These are phyloP conservation scores for Picea glauca DNA, from an alignment of 75 land plant genomes.

Conservation along the genomic window DNA sequence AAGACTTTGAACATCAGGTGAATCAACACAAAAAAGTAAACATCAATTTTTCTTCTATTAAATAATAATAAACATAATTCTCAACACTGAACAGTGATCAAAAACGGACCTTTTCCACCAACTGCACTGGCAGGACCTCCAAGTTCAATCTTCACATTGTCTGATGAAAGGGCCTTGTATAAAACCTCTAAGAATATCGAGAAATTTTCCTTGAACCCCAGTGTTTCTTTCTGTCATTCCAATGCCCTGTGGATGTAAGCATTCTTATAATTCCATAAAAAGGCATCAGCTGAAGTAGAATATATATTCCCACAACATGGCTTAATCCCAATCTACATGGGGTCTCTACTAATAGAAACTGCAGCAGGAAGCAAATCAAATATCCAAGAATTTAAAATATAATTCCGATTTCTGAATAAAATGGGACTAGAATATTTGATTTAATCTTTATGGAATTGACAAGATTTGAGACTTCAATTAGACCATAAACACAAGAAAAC, in stretches of 20 bases:
- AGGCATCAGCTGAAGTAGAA: not conserved
- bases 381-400: not conserved
- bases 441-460: not conserved
- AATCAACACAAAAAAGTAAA: not conserved
- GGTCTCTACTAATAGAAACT: not conserved
- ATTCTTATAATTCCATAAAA: not conserved
- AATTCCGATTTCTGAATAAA: not conserved
- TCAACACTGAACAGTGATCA: not conserved
- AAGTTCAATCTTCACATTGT: constrained; percentile 17
- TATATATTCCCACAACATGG: not conserved
- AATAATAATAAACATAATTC: not conserved
- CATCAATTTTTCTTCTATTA: not conserved
- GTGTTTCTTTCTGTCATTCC: constrained; percentile 17
- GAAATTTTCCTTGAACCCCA: constrained; percentile 15
- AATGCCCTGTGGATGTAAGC: constrained; percentile 5
- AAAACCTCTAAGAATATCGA: constrained; percentile 17
- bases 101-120: constrained; percentile 19
- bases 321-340: not conserved
- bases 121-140: constrained; percentile 33
- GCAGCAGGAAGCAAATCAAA: not conserved
- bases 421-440: not conserved
- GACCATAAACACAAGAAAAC: not conserved
- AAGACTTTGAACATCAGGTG: not conserved
- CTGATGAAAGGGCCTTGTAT: constrained; percentile 18
- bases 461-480: not conserved